phyloP scores from a whole-genome alignment of 2,329 filamentous ascomycete genomes.

The Colletotrichum magnum region DNA sequence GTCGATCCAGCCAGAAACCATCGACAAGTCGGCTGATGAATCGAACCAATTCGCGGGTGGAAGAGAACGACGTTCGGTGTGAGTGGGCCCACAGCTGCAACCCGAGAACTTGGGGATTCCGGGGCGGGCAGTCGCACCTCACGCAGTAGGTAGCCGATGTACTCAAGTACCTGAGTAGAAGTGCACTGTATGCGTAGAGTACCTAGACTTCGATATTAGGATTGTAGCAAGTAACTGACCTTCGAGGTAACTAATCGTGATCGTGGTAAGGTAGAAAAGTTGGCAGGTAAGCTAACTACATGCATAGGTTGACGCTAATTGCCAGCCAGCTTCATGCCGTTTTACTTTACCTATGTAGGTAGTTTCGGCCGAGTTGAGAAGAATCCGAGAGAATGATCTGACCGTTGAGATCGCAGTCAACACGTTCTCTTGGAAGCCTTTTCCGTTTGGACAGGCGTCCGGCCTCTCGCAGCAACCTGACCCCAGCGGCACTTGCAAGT shows the following conservation, averaged over 20 bases:
- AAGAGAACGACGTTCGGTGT: slow-evolving; percentile 27
- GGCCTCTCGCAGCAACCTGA: background rate
- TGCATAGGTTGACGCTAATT: no score
- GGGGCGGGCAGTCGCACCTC: slow-evolving; percentile 15
- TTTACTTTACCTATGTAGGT: background rate
- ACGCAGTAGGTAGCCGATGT: background rate
- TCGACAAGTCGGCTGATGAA: slow-evolving; percentile 33
- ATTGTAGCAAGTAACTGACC: no score
- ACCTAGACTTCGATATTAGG: no score
- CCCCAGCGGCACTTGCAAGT: no score
- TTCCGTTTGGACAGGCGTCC: background rate
- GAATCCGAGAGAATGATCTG: background rate
- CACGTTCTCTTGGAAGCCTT: slow-evolving; percentile 2
- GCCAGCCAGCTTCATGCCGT: no score
- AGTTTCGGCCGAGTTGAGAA: background rate
- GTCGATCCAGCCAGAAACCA: slow-evolving; percentile 13
- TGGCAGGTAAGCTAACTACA: no score
- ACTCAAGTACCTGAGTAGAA: background rate
- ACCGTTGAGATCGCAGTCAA: background rate
- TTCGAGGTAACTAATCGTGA: no score
- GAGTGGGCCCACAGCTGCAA: slow-evolving; percentile 31
- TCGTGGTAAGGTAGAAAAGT: no score
- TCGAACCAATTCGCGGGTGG: slow-evolving; percentile 17
- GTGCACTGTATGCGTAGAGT: no score
- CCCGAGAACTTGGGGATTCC: slow-evolving; percentile 30